Conservation (phyloP, 192 early-diverging fungal genomes). For the Linnemannia zychae region DNA sequence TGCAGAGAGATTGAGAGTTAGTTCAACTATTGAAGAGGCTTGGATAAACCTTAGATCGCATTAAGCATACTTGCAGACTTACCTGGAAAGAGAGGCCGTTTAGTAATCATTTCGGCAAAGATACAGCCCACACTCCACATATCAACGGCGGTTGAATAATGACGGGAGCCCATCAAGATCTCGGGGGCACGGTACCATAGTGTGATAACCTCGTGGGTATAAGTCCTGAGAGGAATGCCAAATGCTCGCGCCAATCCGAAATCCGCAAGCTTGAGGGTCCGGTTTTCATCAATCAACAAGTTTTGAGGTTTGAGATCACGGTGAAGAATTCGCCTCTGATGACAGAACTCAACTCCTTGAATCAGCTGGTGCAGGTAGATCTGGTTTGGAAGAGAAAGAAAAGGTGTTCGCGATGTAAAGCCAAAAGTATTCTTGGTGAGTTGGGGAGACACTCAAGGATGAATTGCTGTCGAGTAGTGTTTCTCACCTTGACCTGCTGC, state of each 20-base stretch:
- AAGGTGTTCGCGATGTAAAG: neutral
- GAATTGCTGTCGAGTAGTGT: neutral
- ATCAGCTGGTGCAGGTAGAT: conserved; percentile 93
- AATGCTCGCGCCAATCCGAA: conserved; percentile 96
- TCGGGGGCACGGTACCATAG: conserved; percentile 97
- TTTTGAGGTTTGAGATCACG: conserved; percentile 99
- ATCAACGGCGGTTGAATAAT: conserved; percentile 93
- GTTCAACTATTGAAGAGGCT: too few species aligned
- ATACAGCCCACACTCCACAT: conserved; percentile 98
- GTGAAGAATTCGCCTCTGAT: conserved; percentile 93
- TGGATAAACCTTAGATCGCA: too few species aligned
- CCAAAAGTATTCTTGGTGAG: neutral
- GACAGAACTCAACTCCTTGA: conserved; percentile 91
- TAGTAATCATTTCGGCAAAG: conserved; percentile 90
- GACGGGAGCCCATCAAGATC: conserved; percentile 89
- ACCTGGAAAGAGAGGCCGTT: conserved; percentile 89
- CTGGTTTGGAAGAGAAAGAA: conserved; percentile 54
- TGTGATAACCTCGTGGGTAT: conserved; percentile 97
- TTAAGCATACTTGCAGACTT: neutral
- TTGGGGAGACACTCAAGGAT: neutral
- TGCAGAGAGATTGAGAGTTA: neutral
- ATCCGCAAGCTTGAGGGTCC: conserved; percentile 94
- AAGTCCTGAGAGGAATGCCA: conserved; percentile 90
- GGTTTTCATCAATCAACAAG: conserved; percentile 89
- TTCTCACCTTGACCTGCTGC: conserved; percentile 44